These are phyloP conservation scores for Epichloe hybrida DNA, from an alignment of 2,329 filamentous ascomycete genomes.

Conservation along the genomic window DNA sequence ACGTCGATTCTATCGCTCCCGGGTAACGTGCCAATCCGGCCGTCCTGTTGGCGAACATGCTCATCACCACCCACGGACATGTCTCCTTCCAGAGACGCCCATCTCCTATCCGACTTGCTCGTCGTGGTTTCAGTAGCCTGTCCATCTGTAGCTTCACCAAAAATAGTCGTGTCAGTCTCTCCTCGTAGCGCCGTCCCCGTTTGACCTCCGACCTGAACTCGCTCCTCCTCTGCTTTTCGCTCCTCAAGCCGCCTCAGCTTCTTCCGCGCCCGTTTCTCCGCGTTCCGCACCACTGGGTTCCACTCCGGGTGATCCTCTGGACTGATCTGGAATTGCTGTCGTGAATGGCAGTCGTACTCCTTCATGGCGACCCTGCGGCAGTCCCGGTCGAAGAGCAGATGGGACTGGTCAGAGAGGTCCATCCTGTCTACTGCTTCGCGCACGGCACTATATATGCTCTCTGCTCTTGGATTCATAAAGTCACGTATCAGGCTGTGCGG, in stretches of 20 bases:
- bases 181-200: not conserved
- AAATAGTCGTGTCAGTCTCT: no score
- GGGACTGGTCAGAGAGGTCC: not conserved
- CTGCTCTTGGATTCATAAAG: constrained; percentile 1
- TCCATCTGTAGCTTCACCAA: not conserved
- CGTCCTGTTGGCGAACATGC: no score
- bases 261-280: constrained; percentile 1
- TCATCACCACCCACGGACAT: no score
- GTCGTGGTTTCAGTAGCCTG: not conserved
- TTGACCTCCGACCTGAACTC: not conserved
- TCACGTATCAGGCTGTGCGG: constrained; percentile 3
- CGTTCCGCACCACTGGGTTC: constrained; percentile 1
- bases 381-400: not conserved
- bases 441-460: constrained; percentile 1
- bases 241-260: not conserved
- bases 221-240: not conserved
- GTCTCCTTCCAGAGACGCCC: no score
- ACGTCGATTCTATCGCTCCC: no score
- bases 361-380: not conserved
- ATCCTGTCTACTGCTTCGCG: not conserved
- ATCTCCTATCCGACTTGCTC: no score
- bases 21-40: no score
- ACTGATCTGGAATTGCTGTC: not conserved
- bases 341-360: not conserved
- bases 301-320: not conserved